Base-by-base conservation (phyloP, 495 filamentous ascomycete genomes). In the Penicillium bialowiezense region DNA sequence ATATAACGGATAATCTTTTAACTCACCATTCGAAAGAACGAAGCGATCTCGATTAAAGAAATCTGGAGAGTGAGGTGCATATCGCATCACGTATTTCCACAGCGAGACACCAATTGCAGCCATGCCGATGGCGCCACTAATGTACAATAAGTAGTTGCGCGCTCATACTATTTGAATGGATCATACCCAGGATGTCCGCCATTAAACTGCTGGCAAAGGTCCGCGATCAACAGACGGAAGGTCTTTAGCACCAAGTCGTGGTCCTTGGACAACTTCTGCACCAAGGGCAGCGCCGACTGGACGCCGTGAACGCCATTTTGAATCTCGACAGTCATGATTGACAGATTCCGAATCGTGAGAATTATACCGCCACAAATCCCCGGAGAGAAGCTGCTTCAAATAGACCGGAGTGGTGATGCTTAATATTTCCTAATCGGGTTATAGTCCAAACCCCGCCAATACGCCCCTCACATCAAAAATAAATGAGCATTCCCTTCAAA, bases 21-120 rank as follows among this genome's bases (percentile, higher is more conserved):
- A 50, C 50, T 31, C 34, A 59, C 60, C 63, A 40, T 64, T 64
- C 1, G 90, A 96, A 50, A 96, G 85, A 17, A 96, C 85, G 63
- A 96, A 96, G 67, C 91, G 80, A 73, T 96, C 91, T 19, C 90
- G 82, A 75, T 95, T 93, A 57, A 89, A 63, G 86, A 88, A 96
- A 39, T 88, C 76, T 28, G 91, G 88, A 74, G 90, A 91, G 78
- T 91, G 90, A 26, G 90, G 90, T 78, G 95, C 95, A 75, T 92
- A 95, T 50, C 67, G 88, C 90, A 96, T 89, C 74, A 91, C 85
- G 63, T 86, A 88, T 76, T 90, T 91, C 74, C 85, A 96, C 48
- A 96, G 82, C 52, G 93, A 83, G 73, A 95, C 88, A 65, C 89
- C 85, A 60, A 89, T 81, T 24, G 91, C 88, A 51, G 90, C 90